These are phyloP conservation scores for Carex littledalei DNA, from an alignment of 176 grass and related monocot genomes.

Conservation along the genomic window DNA sequence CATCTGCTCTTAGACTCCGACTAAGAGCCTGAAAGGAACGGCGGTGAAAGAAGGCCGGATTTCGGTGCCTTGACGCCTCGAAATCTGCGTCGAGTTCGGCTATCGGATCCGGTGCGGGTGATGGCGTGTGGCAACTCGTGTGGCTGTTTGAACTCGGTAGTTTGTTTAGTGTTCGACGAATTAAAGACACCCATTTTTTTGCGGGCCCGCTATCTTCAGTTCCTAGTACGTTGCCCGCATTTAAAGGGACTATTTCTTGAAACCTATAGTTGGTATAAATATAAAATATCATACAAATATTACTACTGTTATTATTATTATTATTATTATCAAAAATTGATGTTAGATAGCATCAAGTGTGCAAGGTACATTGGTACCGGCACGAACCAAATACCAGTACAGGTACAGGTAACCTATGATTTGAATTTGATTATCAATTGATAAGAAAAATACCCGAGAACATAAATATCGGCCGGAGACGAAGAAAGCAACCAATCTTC, in stretches of 20 bases:
- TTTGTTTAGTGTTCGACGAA: constrained; percentile 66
- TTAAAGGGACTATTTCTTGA: constrained; percentile 95
- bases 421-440: neutral
- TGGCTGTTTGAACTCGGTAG: constrained; percentile 40
- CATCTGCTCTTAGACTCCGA: constrained; percentile 59
- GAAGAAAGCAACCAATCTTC: constrained; percentile 93
- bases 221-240: constrained; percentile 79
- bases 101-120: constrained; percentile 63
- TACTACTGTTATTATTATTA: neutral
- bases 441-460: constrained; percentile 54
- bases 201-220: constrained; percentile 72
- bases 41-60: constrained; percentile 62
- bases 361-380: neutral
- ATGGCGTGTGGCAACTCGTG: constrained; percentile 52
- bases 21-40: constrained; percentile 68
- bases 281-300: neutral
- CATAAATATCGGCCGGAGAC: constrained; percentile 95
- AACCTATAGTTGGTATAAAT: constrained; percentile 39
- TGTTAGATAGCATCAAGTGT: neutral
- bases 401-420: neutral
- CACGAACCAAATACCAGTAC: neutral
- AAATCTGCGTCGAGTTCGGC: constrained; percentile 85
- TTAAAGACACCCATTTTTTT: constrained; percentile 81
- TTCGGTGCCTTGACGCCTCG: constrained; percentile 54
- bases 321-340: neutral